A percentile compares a stretch with the other conserved stretches of the same genome.
Evolutionary conservation across 2,329 filamentous ascomycete genomes (phyloP).

Genomic region (Lecanosticta acicola): DNA sequence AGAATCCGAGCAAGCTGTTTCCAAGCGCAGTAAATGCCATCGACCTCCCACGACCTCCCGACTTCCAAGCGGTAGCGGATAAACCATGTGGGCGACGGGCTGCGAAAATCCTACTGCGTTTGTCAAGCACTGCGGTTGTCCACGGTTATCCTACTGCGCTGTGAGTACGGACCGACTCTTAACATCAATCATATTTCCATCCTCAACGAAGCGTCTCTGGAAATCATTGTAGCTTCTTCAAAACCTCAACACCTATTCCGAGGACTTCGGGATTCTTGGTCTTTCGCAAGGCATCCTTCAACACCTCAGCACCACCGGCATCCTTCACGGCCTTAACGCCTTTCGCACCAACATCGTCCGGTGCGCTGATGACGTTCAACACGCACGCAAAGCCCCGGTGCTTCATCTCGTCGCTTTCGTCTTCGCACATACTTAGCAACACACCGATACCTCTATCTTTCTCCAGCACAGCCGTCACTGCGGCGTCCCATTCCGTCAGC

Average conservation of each 20-base stretch:
- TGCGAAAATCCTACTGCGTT: too few relatives aligned
- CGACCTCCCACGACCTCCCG: too few relatives aligned
- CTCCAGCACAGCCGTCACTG: constrained; percentile 64
- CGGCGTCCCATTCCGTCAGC: constrained; percentile 70
- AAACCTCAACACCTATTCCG: constrained; percentile 5
- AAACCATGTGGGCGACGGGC: too few relatives aligned
- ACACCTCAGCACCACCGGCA: constrained; percentile 58
- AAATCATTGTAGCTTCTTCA: constrained; percentile 10
- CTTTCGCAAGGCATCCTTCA: constrained; percentile 66
- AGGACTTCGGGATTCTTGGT: constrained; percentile 65
- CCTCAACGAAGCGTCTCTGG: too few relatives aligned
- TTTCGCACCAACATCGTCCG: constrained; percentile 58
- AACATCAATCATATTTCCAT: too few relatives aligned
- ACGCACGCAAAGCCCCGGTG: constrained; percentile 63
- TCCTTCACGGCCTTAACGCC: constrained; percentile 56
- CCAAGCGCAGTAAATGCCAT: too few relatives aligned
- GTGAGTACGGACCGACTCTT: too few relatives aligned
- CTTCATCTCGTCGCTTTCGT: constrained; percentile 60
- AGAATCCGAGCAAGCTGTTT: too few relatives aligned
- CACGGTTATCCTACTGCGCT: too few relatives aligned
- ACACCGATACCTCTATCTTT: constrained; percentile 66
- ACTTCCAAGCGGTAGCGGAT: too few relatives aligned
- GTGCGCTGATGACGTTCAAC: constrained; percentile 62
- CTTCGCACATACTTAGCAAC: constrained; percentile 73
- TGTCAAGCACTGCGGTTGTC: too few relatives aligned